Conservation (phyloP, 345 rosid species). For the Cochlearia excelsa region DNA sequence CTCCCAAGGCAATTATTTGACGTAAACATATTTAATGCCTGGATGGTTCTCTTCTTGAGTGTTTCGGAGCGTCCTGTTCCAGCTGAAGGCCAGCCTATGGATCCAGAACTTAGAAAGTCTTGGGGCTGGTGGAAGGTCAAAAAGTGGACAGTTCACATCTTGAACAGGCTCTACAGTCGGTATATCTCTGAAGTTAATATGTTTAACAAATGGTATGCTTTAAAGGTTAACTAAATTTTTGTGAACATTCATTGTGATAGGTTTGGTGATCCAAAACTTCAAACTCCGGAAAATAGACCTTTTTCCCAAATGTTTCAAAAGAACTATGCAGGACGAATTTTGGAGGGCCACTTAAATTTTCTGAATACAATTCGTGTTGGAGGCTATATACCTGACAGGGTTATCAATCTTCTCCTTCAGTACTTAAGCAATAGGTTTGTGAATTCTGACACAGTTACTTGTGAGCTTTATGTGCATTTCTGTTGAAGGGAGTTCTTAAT, state of each 20-base stretch:
- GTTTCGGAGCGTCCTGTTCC: constrained; percentile 91
- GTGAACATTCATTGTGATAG: constrained; percentile 35
- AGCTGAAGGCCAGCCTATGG: constrained; percentile 87
- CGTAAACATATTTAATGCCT: constrained; percentile 74
- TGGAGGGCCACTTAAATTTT: constrained; percentile 86
- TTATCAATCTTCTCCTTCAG: constrained; percentile 90
- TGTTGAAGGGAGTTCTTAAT: background rate
- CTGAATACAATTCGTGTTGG: constrained; percentile 80
- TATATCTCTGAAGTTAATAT: constrained; percentile 27
- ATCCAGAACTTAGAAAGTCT: constrained; percentile 84
- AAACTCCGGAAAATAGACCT: constrained; percentile 76
- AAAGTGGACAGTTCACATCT: constrained; percentile 97
- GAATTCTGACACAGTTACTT: constrained; percentile 5
- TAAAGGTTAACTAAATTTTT: constrained; percentile 3
- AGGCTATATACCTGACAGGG: constrained; percentile 95
- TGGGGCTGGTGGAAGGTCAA: constrained; percentile 99
- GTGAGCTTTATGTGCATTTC: constrained; percentile 9
- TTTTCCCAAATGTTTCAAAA: constrained; percentile 93
- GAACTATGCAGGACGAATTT: constrained; percentile 84
- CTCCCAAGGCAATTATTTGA: constrained; percentile 83
- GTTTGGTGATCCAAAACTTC: constrained; percentile 95
- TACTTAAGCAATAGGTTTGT: constrained; percentile 89
- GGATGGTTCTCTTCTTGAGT: constrained; percentile 93
- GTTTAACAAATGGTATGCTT: background rate
- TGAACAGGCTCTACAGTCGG: constrained; percentile 92